These are phyloP conservation scores for Aspergillus pseudoviridinutans DNA, from an alignment of 2,329 filamentous ascomycete species.

Conservation along the genomic window DNA sequence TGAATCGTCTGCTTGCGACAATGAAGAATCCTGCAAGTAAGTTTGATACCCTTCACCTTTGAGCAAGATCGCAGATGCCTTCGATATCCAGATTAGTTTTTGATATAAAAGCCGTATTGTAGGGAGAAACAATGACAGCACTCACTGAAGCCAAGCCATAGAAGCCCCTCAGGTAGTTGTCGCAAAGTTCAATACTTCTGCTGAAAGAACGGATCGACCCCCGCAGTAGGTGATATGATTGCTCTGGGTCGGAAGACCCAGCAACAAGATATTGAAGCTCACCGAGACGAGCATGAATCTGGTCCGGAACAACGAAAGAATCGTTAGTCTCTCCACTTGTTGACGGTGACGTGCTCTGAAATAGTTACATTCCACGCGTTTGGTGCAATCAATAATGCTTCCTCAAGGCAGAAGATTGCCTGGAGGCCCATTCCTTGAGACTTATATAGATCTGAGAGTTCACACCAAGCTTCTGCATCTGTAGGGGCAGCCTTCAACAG, in stretches of 20 bases:
- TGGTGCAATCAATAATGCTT: constrained; percentile 78
- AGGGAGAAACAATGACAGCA: not conserved
- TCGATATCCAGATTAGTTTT: not conserved
- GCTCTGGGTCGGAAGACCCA: constrained; percentile 33
- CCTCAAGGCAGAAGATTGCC: constrained; percentile 83
- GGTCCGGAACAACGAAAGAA: constrained; percentile 5
- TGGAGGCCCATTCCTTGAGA: constrained; percentile 74
- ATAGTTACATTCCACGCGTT: constrained; percentile 88
- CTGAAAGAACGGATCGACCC: constrained; percentile 82
- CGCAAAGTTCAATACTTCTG: constrained; percentile 87
- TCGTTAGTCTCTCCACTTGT: not conserved
- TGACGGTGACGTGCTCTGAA: not conserved
- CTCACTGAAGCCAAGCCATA: constrained; percentile 82
- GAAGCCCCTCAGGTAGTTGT: constrained; percentile 86
- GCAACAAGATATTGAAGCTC: constrained; percentile 73
- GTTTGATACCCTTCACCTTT: constrained; percentile 9
- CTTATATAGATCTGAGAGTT: constrained; percentile 83
- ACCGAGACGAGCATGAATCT: constrained; percentile 83
- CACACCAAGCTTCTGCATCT: constrained; percentile 89
- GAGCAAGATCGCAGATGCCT: constrained; percentile 28
- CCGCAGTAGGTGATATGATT: constrained; percentile 51
- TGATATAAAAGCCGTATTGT: not conserved
- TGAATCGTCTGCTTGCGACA: constrained; percentile 7
- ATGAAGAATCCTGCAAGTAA: constrained; percentile 2
- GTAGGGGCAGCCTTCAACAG: constrained; percentile 81